A percentile compares a stretch with the other conserved stretches of the same genome.
phyloP scores from a whole-genome alignment of 345 rosid species.

The Eucalyptus coolabah region DNA sequence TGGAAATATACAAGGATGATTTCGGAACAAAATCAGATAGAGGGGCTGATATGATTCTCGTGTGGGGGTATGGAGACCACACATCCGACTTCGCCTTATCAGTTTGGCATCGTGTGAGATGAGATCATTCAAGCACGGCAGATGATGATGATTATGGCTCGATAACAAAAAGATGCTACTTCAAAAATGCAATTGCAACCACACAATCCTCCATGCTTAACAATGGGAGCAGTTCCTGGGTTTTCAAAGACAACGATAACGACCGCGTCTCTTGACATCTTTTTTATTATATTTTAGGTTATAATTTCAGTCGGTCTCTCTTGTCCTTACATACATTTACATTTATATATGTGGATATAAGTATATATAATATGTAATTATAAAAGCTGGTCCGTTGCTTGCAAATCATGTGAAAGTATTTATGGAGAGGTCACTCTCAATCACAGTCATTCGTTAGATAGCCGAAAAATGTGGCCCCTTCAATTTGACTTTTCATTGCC shows the following conservation, averaged over 20 bases:
- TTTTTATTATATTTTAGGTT: neutral
- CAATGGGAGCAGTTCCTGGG: neutral
- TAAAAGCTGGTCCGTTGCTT: neutral
- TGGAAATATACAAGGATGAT: neutral
- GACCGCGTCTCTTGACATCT: neutral
- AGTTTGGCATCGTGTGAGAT: neutral
- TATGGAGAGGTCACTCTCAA: neutral
- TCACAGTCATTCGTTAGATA: neutral
- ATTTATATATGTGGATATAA: neutral
- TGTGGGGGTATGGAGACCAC: neutral
- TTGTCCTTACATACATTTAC: neutral
- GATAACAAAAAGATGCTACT: neutral
- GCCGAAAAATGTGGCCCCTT: neutral
- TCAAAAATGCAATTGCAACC: neutral
- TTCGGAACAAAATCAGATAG: neutral
- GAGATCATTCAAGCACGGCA: neutral
- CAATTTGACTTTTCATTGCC: neutral
- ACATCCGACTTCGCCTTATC: neutral
- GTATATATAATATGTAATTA: neutral
- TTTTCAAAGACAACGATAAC: neutral
- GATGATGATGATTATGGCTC: neutral
- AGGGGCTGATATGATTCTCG: neutral
- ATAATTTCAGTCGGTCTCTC: neutral
- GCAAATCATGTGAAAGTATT: neutral
- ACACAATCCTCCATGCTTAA: neutral